These are phyloP conservation scores for Begonia masoniana DNA, from an alignment of 306 rosid species.

Conservation along the genomic window DNA sequence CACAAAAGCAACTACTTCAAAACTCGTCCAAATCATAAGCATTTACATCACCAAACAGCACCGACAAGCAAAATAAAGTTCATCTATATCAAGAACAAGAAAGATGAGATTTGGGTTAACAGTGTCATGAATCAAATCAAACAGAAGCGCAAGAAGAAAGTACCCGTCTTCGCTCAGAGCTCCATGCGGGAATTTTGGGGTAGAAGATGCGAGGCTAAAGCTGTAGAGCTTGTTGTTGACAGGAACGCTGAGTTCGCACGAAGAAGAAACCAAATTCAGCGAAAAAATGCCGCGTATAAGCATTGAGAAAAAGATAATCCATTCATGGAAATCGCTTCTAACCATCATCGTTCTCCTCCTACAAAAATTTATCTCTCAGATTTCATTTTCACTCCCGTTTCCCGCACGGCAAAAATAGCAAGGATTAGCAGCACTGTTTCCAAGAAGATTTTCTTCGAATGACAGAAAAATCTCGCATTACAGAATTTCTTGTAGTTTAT, in stretches of 20 bases:
- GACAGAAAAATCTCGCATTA: neutral
- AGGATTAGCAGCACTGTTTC: conserved; percentile 1
- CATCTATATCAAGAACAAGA: neutral
- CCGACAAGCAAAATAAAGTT: neutral
- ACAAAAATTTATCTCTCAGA: neutral
- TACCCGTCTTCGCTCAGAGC: conserved; percentile 95
- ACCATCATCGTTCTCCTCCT: conserved; percentile 18
- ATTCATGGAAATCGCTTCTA: conserved; percentile 10
- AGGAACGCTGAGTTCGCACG: conserved; percentile 38
- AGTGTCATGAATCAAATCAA: neutral
- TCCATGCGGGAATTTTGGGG: conserved; percentile 65
- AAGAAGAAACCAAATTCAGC: conserved; percentile 17
- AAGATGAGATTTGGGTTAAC: neutral
- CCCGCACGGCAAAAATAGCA: no score
- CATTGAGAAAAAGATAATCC: conserved; percentile 25
- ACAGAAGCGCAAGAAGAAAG: conserved; percentile 3
- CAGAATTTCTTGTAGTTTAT: neutral
- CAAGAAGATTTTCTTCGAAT: neutral
- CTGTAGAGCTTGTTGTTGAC: conserved; percentile 46
- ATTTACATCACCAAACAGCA: neutral
- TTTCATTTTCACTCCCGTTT: conserved; percentile 9
- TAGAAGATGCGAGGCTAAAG: conserved; percentile 59
- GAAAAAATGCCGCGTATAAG: conserved; percentile 18
- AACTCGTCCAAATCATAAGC: neutral
- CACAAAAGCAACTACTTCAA: neutral